phyloP scores from a whole-genome alignment of 345 rosid species.

The Kandelia obovata region DNA sequence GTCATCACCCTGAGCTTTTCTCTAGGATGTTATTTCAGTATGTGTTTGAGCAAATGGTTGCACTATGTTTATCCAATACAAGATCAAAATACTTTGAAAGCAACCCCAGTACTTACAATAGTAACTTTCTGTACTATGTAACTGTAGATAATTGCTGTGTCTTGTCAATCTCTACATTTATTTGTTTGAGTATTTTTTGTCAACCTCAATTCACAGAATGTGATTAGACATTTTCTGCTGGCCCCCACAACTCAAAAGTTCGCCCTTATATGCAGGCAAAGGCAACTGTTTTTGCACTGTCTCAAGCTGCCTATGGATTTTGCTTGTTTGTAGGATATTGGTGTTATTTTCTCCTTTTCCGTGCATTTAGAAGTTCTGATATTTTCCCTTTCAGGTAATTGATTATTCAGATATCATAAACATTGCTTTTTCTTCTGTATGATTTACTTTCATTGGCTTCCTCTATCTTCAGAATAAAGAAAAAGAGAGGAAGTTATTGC shows the following conservation, averaged over 20 bases:
- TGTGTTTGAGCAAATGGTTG: neutral
- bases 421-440: slow-evolving; percentile 11
- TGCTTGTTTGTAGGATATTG: slow-evolving; percentile 76
- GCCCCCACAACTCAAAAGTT: too few relatives aligned
- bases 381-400: slow-evolving; percentile 88
- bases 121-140: neutral
- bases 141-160: neutral
- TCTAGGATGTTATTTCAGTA: neutral
- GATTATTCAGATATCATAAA: slow-evolving; percentile 13
- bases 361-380: slow-evolving; percentile 41
- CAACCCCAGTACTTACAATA: neutral
- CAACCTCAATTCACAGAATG: neutral
- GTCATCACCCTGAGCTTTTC: neutral
- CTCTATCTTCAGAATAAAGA: neutral
- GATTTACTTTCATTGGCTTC: neutral
- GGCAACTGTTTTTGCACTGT: slow-evolving; percentile 57
- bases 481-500: neutral
- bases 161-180: neutral
- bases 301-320: slow-evolving; percentile 83
- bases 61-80: neutral
- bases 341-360: slow-evolving; percentile 65
- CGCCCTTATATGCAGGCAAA: slow-evolving; percentile 47
- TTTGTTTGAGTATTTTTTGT: neutral
- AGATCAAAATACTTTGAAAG: neutral
- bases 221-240: too few relatives aligned